Evolutionary conservation across 1,284 basidiomycete species (phyloP), one percentile per base, ranked within the genome.

Genomic region (Sphagnurus paluster): DNA sequence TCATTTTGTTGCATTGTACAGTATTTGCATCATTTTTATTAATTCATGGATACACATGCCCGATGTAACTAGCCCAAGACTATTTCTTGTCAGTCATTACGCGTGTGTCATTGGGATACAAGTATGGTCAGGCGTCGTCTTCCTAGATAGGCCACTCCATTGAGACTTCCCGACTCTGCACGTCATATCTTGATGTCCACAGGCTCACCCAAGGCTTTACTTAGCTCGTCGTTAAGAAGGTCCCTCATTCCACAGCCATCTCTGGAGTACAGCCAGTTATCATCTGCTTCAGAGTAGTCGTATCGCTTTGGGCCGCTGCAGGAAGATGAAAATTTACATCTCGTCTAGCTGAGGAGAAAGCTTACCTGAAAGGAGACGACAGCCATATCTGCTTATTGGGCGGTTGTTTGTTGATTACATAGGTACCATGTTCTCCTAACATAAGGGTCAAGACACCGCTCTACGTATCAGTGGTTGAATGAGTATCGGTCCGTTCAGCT

Each of bases 331-430:
- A 39, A 26, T 36, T 16, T 36, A 26, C n/a, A 17, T 8, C 10
- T 4, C n/a, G 44, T 29, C 10, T 23, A n/a, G 17, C 8, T 4
- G 39, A 43, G 16, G 38, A 35, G 28, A 17, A 30, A 30, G 57
- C 71, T 26, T 49, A 86, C 87, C 85, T 91, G 52, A 85, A 63
- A 0, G 96, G 96, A 26, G 93, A 96, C 9, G 92, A 95, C 25
- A 99, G 76, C 96, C 96, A 99, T 62, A 99, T 98, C 67, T 99
- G 97, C 68, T 94, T 93, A 65, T 98, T 98, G 4, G 97, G 96
- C 7, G 96, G 96, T 68, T 99, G 96, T 75, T 99, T 99, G 74
- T 99, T 99, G 72, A 99, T 90, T 32, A 98, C 96, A 71, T 98
- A 99, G n/a, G 92, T 98, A 14, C 95, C 95, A 52, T 88, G 75